Conservation (phyloP, 345 rosid genomes). For the Linum lewisii region DNA sequence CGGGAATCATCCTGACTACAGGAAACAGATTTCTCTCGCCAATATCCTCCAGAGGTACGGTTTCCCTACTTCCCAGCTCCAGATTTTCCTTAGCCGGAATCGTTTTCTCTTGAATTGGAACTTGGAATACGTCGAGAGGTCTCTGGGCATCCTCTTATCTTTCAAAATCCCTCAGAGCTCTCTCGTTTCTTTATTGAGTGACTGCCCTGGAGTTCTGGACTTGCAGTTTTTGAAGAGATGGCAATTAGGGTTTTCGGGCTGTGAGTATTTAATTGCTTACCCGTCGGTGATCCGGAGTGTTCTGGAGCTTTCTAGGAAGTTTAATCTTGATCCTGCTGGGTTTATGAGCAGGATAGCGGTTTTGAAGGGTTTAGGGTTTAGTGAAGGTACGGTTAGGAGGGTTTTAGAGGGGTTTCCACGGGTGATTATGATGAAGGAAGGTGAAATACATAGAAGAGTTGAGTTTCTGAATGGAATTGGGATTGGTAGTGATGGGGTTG, state of each 20-base stretch:
- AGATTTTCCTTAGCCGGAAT: slow-evolving; percentile 35
- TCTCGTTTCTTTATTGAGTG: slow-evolving; percentile 39
- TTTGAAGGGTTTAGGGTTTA: slow-evolving; percentile 57
- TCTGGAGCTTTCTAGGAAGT: slow-evolving; percentile 42
- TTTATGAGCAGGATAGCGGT: slow-evolving; percentile 21
- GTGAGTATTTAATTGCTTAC: slow-evolving; percentile 19
- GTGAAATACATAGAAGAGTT: slow-evolving; percentile 35
- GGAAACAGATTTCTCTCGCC: slow-evolving; percentile 42
- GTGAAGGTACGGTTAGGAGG: slow-evolving; percentile 33
- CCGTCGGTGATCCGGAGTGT: slow-evolving; percentile 33
- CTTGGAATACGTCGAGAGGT: slow-evolving; percentile 34
- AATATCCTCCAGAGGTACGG: slow-evolving; percentile 63
- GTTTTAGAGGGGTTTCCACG: slow-evolving; percentile 46
- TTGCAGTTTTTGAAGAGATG: slow-evolving; percentile 50
- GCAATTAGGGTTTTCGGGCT: slow-evolving; percentile 26
- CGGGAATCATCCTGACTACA: slow-evolving; percentile 23
- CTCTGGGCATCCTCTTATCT: slow-evolving; percentile 45
- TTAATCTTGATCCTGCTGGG: slow-evolving; percentile 38
- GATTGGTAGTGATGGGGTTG: slow-evolving; percentile 28
- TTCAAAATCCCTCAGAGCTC: slow-evolving; percentile 42
- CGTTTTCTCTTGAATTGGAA: slow-evolving; percentile 32
- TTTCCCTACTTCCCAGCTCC: slow-evolving; percentile 47
- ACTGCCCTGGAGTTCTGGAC: slow-evolving; percentile 62
- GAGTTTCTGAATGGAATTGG: slow-evolving; percentile 42
- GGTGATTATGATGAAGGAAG: slow-evolving; percentile 32